Percentiles rank a stretch among this genome's conserved stretches.
These are phyloP conservation scores for Russula olivacea DNA, from an alignment of 768 basidiomycete species.

Conservation along the genomic window DNA sequence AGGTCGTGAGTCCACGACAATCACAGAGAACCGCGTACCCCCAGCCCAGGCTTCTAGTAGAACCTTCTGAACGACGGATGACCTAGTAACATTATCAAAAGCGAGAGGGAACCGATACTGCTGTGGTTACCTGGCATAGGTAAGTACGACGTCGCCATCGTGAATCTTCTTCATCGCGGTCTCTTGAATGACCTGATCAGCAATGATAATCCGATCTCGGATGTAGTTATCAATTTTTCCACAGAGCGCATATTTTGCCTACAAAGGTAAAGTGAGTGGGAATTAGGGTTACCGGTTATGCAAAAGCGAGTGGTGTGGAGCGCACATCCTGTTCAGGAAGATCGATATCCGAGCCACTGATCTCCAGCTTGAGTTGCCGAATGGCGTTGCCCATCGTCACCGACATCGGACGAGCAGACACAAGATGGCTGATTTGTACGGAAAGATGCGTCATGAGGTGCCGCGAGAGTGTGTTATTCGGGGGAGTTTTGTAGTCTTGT, in stretches of 20 bases:
- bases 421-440: conserved; percentile 87
- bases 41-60: conserved; percentile 68
- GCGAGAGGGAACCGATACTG: conserved; percentile 2
- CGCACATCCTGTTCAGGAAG: conserved; percentile 90
- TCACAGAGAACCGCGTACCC: conserved; percentile 79
- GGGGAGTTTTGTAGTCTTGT: conserved; percentile 82
- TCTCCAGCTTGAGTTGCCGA: conserved; percentile 90
- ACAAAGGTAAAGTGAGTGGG: conserved; percentile 15
- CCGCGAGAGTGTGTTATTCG: conserved; percentile 78
- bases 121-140: conserved; percentile 71
- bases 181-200: conserved; percentile 89
- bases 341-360: conserved; percentile 88
- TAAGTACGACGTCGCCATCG: conserved; percentile 86
- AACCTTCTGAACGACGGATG: conserved; percentile 90
- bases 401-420: conserved; percentile 83
- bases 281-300: neutral
- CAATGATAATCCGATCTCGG: conserved; percentile 86
- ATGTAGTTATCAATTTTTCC: conserved; percentile 89
- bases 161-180: conserved; percentile 90
- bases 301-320: conserved; percentile 22
- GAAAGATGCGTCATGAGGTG: conserved; percentile 90
- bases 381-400: conserved; percentile 94
- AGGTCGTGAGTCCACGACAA: conserved; percentile 93
- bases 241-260: conserved; percentile 87
- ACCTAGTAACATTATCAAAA: conserved; percentile 43